phyloP scores from a whole-genome alignment of 2,329 filamentous ascomycete genomes.

The Colletotrichum sp. region DNA sequence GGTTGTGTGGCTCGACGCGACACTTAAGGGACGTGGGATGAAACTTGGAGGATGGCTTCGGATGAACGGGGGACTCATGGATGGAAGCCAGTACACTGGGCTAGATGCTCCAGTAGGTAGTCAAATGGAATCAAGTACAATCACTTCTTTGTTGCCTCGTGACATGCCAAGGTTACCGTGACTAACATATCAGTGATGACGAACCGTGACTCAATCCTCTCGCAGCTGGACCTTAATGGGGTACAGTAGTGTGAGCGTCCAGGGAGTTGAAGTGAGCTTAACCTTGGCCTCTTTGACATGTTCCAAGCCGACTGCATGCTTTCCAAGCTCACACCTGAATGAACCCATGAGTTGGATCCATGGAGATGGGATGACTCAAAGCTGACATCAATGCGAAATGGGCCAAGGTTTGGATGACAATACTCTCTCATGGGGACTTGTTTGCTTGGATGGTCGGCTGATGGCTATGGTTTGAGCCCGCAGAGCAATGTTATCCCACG shows the following conservation, averaged over 20 bases:
- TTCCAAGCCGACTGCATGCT: background rate
- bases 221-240: no score
- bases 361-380: background rate
- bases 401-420: background rate
- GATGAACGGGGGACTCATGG: background rate
- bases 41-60: background rate
- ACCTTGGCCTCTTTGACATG: background rate
- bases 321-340: background rate
- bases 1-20: slow-evolving; percentile 3
- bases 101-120: background rate
- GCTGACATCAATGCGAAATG: background rate
- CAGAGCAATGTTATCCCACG: background rate
- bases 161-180: background rate
- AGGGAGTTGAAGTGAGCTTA: background rate
- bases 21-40: background rate
- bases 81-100: background rate
- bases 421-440: background rate
- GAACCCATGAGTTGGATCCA: background rate
- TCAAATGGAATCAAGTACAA: background rate
- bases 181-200: background rate
- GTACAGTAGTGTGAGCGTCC: background rate
- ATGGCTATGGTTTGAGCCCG: background rate
- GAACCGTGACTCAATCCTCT: background rate
- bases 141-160: background rate
- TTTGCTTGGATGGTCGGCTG: background rate